Evolutionary conservation across 345 rosid genomes (phyloP), one percentile per base, ranked within the genome.

Genomic region (Balakata baccata): DNA sequence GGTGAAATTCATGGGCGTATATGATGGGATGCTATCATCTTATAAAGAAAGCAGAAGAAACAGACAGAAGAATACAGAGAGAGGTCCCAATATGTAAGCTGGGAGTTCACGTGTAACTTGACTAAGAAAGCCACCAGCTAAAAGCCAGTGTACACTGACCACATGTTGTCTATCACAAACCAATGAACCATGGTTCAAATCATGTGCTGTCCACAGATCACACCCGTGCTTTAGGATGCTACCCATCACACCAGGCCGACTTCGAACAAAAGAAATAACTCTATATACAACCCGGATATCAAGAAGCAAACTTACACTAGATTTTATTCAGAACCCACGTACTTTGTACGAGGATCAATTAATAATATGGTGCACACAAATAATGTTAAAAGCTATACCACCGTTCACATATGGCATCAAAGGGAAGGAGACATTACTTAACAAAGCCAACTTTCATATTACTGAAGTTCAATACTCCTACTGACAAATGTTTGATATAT

Each of bases 401-500:
- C 47, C 7, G 8, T 7, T 14, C 16, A 6, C 9, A 7, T 10
- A 60, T 5, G 17, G 14, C 17, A 29, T 4, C 69, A 6, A 14
- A 54, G 9, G 22, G 37, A 43, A 3, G 43, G 2, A 14, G 49
- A 52, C 14, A 62, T 45, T 61, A 51, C 43, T 52, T 60, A 54
- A 39, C 29, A 71, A 54, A 73, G 49, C n/a, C 71, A 73, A 63
- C 10, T 66, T 74, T 70, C 74, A 79, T 65, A 54, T 66, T 64
- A 45, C 69, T 70, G n/a, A 29, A 56, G 69, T 74, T 76, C 49
- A 41, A 57, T 29, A 76, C 76, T 69, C 78, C 80, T 7, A 66
- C 51, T 64, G 39, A 71, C 47, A 66, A 49, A 71, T 74, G 75
- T 67, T 43, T 71, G 58, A 72, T 53, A 62, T 58, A 62, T 56